Percentiles rank a stretch among this genome's conserved stretches.
These are phyloP conservation scores for Staphylotrichum tortipilum DNA, from an alignment of 495 filamentous ascomycete genomes.

Conservation along the genomic window DNA sequence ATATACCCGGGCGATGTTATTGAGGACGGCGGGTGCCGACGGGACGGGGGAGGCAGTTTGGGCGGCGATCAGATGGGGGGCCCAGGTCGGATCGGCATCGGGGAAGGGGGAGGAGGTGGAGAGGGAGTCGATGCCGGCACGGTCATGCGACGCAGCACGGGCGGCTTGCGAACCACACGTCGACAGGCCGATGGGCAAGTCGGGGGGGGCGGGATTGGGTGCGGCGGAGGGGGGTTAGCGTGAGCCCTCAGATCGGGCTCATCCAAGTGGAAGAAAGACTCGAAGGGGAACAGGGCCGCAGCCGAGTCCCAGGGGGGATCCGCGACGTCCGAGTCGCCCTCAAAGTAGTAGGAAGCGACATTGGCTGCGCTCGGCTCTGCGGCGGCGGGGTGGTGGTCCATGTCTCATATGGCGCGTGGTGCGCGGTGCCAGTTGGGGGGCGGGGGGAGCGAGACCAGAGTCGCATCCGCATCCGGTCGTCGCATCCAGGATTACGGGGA, in stretches of 20 bases:
- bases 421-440: too few species aligned
- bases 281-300: neutral
- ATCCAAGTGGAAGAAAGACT: neutral
- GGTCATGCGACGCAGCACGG: neutral
- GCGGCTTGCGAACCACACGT: neutral
- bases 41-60: neutral
- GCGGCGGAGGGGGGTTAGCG: too few species aligned
- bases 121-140: neutral
- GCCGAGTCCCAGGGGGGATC: neutral
- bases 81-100: neutral
- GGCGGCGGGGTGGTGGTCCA: neutral
- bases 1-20: neutral
- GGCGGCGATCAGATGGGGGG: neutral
- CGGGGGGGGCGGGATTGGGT: neutral
- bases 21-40: neutral
- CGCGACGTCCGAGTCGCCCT: too few species aligned
- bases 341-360: too few species aligned
- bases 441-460: conserved; percentile 1
- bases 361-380: too few species aligned
- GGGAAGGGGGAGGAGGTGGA: neutral
- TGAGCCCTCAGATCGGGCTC: too few species aligned
- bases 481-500: too few species aligned
- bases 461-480: conserved; percentile 4
- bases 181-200: neutral
- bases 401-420: neutral